Percentiles rank a stretch among this genome's conserved stretches.
Evolutionary conservation across 1,284 basidiomycete species (phyloP).

Genomic region (Xerocomus amazonicus): DNA sequence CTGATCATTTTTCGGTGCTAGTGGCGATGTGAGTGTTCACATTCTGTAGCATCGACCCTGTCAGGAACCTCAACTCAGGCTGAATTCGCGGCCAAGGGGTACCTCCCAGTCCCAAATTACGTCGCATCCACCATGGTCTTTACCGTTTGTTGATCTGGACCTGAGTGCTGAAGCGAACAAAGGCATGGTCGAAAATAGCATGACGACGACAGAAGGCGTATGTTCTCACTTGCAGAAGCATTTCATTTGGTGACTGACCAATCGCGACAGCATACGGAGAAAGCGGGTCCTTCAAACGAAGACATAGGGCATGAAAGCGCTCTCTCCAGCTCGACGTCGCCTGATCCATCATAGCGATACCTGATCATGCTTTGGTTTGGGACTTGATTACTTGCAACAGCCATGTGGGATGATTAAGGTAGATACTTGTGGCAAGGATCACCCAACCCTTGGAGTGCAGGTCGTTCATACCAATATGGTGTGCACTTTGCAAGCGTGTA

Average conservation of each 20-base stretch:
- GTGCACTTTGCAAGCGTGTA: neutral
- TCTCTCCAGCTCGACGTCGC: neutral
- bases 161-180: conserved; percentile 1
- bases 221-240: neutral
- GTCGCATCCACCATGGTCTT: conserved; percentile 7
- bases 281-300: neutral
- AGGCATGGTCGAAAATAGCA: conserved; percentile 1
- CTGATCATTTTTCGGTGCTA: conserved; percentile 4
- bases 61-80: conserved; percentile 3
- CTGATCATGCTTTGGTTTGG: neutral
- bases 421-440: neutral
- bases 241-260: conserved; percentile 1
- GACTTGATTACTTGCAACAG: neutral
- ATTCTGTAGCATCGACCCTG: neutral
- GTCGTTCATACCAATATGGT: neutral
- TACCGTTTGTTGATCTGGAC: conserved; percentile 9
- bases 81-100: conserved; percentile 13
- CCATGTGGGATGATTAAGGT: neutral
- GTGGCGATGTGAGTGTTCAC: conserved; percentile 17
- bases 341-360: neutral
- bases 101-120: conserved; percentile 2
- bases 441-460: neutral
- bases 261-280: conserved; percentile 10
- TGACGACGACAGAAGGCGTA: conserved; percentile 31
- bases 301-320: neutral